Percentiles rank a stretch among this genome's conserved stretches.
Evolutionary conservation across 2,329 filamentous ascomycete species (phyloP).

Genomic region (Fusarium sp.): DNA sequence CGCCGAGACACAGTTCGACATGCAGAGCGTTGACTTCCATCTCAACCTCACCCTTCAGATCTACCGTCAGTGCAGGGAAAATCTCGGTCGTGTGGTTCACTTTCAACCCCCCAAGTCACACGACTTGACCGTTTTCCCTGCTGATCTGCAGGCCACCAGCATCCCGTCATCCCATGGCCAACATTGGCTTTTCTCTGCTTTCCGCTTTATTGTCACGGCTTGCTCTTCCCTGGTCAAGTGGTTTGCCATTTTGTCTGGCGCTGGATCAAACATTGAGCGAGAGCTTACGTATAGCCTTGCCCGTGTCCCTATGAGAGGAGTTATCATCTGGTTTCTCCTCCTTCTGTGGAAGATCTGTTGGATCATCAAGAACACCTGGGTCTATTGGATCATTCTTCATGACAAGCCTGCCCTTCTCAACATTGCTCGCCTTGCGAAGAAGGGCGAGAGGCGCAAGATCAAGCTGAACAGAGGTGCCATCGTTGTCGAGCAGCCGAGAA

Average conservation of each 20-base stretch:
- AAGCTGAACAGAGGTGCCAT: slow-evolving; percentile 7
- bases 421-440: slow-evolving; percentile 22
- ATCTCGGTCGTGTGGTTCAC: neutral
- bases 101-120: neutral
- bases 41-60: slow-evolving; percentile 18
- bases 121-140: neutral
- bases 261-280: slow-evolving; percentile 23
- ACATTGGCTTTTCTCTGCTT: neutral
- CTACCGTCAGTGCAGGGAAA: slow-evolving; percentile 17
- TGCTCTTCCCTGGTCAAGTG: slow-evolving; percentile 19
- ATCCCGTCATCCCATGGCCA: neutral
- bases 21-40: slow-evolving; percentile 21
- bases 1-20: neutral
- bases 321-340: slow-evolving; percentile 7
- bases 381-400: slow-evolving; percentile 29
- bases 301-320: neutral
- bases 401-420: slow-evolving; percentile 18
- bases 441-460: slow-evolving; percentile 27
- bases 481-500: slow-evolving; percentile 19
- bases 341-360: slow-evolving; percentile 18
- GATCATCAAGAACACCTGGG: slow-evolving; percentile 24
- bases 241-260: slow-evolving; percentile 25
- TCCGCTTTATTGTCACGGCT: neutral
- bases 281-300: slow-evolving; percentile 20
- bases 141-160: neutral